Conservation (phyloP, 768 basidiomycete genomes). For the Lyophyllum atratum region DNA sequence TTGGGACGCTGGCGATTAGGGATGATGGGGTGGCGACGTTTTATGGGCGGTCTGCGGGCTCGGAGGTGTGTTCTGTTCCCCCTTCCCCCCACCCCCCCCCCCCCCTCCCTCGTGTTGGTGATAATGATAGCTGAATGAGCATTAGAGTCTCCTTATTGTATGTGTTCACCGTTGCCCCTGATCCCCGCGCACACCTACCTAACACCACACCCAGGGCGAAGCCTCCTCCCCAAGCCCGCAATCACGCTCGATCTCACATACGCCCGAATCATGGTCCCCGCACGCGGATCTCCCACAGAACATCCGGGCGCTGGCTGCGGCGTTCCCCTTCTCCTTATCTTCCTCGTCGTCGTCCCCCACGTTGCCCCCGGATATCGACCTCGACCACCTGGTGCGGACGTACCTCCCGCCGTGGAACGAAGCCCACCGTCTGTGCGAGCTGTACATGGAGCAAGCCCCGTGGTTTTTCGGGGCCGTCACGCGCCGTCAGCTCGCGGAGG, state of each 20-base stretch:
- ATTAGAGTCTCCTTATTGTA: conserved; percentile 59
- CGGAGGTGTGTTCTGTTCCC: conserved; percentile 51
- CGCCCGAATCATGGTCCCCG: not conserved
- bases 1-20: conserved; percentile 68
- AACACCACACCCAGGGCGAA: conserved; percentile 33
- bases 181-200: not conserved
- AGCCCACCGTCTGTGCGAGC: conserved; percentile 57
- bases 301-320: conserved; percentile 27
- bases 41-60: conserved; percentile 71
- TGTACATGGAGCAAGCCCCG: conserved; percentile 76
- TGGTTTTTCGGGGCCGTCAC: conserved; percentile 82
- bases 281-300: conserved; percentile 20
- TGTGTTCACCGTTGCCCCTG: conserved; percentile 19
- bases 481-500: conserved; percentile 60
- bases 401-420: conserved; percentile 64
- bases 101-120: no score
- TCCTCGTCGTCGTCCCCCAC: conserved; percentile 24
- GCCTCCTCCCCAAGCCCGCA: conserved; percentile 15
- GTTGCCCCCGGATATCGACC: conserved; percentile 30
- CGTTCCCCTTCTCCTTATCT: conserved; percentile 46
- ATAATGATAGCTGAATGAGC: not conserved
- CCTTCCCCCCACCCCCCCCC: no score
- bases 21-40: conserved; percentile 73
- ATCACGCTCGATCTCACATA: not conserved
- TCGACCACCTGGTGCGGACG: conserved; percentile 45